phyloP scores from a whole-genome alignment of 2,329 filamentous ascomycete species.

The Botrytis deweyae region DNA sequence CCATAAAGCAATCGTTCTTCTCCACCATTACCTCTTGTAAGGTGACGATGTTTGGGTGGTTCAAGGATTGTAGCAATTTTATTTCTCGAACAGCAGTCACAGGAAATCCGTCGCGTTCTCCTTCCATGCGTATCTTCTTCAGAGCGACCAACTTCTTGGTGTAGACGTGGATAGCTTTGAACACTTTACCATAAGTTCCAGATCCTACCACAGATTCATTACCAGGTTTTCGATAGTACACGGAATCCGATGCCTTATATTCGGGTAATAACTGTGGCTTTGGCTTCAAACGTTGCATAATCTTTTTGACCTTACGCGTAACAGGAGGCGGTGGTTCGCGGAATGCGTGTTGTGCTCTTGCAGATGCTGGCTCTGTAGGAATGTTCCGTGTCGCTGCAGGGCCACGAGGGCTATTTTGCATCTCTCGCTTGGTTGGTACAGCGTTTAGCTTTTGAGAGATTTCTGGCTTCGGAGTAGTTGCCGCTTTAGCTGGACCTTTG shows the following conservation, averaged over 20 bases:
- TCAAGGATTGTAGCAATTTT: constrained; percentile 83
- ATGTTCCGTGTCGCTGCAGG: constrained; percentile 46
- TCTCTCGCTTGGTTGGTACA: constrained; percentile 31
- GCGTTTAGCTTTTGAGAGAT: constrained; percentile 70
- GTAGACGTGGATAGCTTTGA: constrained; percentile 92
- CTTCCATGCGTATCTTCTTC: constrained; percentile 92
- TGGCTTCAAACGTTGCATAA: constrained; percentile 67
- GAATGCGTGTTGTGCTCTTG: constrained; percentile 40
- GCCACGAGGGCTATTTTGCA: constrained; percentile 39
- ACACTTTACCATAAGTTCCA: constrained; percentile 93
- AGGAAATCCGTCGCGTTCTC: constrained; percentile 85
- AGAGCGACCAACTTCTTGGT: constrained; percentile 79
- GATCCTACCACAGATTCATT: constrained; percentile 96
- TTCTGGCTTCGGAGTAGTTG: constrained; percentile 57
- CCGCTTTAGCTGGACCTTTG: constrained; percentile 67
- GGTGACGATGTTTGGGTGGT: constrained; percentile 78
- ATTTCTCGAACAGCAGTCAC: constrained; percentile 90
- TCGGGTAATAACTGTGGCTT: constrained; percentile 71
- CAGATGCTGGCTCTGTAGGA: constrained; percentile 55
- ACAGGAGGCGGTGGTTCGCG: constrained; percentile 42
- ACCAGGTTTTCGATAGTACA: constrained; percentile 94
- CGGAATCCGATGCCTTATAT: constrained; percentile 76
- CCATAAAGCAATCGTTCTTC: constrained; percentile 98
- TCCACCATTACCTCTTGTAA: constrained; percentile 96
- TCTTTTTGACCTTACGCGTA: constrained; percentile 62